Evolutionary conservation across 257 asterid genomes (phyloP).

Genomic region (Solanum gracilifrons): DNA sequence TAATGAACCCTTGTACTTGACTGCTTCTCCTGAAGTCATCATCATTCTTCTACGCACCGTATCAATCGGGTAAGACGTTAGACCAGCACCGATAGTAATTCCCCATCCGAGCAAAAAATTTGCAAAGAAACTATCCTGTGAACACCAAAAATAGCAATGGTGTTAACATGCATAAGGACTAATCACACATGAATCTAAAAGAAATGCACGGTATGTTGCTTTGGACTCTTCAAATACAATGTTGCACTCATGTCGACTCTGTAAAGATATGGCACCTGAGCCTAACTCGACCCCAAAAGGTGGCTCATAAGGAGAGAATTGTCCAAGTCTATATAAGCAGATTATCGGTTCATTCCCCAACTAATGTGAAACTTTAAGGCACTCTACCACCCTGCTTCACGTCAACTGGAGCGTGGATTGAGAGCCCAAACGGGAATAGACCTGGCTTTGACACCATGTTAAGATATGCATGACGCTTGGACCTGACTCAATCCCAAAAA

Average conservation of each 20-base stretch:
- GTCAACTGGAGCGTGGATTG: background rate
- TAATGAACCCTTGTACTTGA: slow-evolving; percentile 5
- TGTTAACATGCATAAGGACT: background rate
- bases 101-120: slow-evolving; percentile 19
- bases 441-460: background rate
- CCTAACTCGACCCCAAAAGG: too few relatives aligned
- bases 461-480: background rate
- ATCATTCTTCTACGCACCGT: slow-evolving; percentile 13
- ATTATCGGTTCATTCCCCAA: too few relatives aligned
- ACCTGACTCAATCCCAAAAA: background rate
- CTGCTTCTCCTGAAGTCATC: slow-evolving; percentile 14
- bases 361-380: background rate
- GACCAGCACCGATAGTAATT: slow-evolving; percentile 9
- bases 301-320: too few relatives aligned
- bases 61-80: slow-evolving; percentile 7
- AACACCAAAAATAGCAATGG: background rate
- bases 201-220: background rate
- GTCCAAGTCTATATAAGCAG: too few relatives aligned
- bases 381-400: background rate
- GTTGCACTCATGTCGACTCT: background rate
- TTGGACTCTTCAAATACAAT: background rate
- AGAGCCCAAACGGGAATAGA: background rate
- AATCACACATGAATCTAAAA: background rate
- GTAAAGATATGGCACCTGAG: background rate
- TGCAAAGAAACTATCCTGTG: slow-evolving; percentile 11